A percentile compares a stretch with the other conserved stretches of the same genome.
These are phyloP conservation scores for Amanita pallidorosea DNA, from an alignment of 768 basidiomycete species.

Conservation along the genomic window DNA sequence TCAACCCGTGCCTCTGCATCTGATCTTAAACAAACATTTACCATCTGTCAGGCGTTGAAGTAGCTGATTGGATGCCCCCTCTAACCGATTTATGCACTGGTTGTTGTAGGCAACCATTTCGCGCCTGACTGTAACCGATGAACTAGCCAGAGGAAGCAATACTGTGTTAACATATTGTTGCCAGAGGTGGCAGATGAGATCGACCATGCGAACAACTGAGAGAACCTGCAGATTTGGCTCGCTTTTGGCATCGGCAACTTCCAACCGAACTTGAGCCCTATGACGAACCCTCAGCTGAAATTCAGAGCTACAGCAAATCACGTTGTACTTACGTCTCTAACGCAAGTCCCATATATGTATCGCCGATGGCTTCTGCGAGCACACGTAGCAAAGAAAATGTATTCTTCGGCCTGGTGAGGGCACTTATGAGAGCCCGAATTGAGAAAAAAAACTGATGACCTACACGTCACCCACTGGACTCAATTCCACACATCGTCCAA, in stretches of 20 bases:
- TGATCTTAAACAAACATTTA: conserved; percentile 22
- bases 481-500: conserved; percentile 89
- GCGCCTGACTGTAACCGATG: conserved; percentile 76
- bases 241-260: conserved; percentile 59
- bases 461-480: conserved; percentile 77
- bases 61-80: conserved; percentile 70
- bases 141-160: conserved; percentile 75
- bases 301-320: not conserved
- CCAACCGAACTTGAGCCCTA: conserved; percentile 64
- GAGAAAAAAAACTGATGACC: conserved; percentile 18
- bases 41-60: conserved; percentile 78
- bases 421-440: not conserved
- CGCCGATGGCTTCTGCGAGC: conserved; percentile 77
- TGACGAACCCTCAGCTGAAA: conserved; percentile 7
- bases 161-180: conserved; percentile 93
- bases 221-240: conserved; percentile 76
- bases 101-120: conserved; percentile 93
- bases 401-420: conserved; percentile 66
- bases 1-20: not conserved
- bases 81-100: conserved; percentile 75
- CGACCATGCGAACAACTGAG: conserved; percentile 54
- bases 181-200: conserved; percentile 93
- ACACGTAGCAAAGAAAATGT: conserved; percentile 75
- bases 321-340: conserved; percentile 76
- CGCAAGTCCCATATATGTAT: conserved; percentile 81